phyloP scores from a whole-genome alignment of 257 asterid genomes.

The Lycium ferocissimum region DNA sequence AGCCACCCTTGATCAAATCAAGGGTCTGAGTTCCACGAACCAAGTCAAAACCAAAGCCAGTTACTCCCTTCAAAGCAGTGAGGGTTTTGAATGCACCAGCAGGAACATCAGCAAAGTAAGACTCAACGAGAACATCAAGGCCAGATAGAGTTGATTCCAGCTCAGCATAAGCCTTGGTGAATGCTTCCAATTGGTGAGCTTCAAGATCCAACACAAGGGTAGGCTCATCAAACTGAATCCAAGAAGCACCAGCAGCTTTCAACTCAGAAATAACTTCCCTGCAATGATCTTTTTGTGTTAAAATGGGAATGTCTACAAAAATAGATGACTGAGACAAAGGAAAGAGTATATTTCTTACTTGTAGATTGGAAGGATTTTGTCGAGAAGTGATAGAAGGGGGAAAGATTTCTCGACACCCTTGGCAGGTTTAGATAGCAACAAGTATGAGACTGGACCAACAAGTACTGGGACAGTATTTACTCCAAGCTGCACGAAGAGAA shows the following conservation, averaged over 20 bases:
- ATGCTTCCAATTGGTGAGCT: constrained; percentile 84
- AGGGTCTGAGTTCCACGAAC: constrained; percentile 84
- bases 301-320: constrained; percentile 6
- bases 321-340: background rate
- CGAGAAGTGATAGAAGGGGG: constrained; percentile 81
- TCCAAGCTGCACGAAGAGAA: constrained; percentile 68
- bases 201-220: constrained; percentile 87
- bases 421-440: constrained; percentile 91
- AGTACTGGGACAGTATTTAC: constrained; percentile 88
- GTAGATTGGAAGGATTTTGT: constrained; percentile 87
- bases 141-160: constrained; percentile 78
- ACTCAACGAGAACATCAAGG: constrained; percentile 68
- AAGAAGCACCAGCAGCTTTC: constrained; percentile 94
- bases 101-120: constrained; percentile 91
- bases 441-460: constrained; percentile 88
- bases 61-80: constrained; percentile 71
- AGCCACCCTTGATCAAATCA: constrained; percentile 79
- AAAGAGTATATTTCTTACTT: constrained; percentile 54
- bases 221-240: constrained; percentile 97
- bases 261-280: constrained; percentile 94
- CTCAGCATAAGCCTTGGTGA: constrained; percentile 79
- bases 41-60: constrained; percentile 87
- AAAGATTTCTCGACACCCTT: constrained; percentile 92
- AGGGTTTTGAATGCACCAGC: constrained; percentile 76
- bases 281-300: constrained; percentile 33